Evolutionary conservation across 225 moss, liverwort and hornwort species (phyloP).

Genomic region (Marchantia polymorpha): DNA sequence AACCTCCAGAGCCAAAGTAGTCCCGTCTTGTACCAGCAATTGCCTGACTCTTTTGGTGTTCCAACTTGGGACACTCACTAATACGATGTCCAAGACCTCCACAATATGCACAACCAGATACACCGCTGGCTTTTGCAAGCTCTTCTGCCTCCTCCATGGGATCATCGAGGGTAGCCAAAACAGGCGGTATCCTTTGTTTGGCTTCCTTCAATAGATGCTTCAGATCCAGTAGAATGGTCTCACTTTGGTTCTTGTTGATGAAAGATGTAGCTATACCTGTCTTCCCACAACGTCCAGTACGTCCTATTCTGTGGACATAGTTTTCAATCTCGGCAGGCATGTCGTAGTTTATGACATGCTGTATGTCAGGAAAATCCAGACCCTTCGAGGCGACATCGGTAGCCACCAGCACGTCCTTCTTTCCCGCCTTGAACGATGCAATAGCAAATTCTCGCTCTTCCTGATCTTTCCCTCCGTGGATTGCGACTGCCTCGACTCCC

Average conservation of each 20-base stretch:
- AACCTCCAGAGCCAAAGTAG: conserved; percentile 55
- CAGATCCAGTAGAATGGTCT: conserved; percentile 49
- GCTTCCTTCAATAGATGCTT: conserved; percentile 55
- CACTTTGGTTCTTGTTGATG: conserved; percentile 57
- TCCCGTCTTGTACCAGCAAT: conserved; percentile 51
- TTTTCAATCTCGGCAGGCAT: conserved; percentile 58
- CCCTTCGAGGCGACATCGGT: conserved; percentile 54
- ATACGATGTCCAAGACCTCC: conserved; percentile 56
- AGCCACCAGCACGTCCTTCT: conserved; percentile 52
- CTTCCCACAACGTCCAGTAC: conserved; percentile 51
- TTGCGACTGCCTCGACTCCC: conserved; percentile 52
- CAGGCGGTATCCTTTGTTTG: conserved; percentile 53
- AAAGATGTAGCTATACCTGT: conserved; percentile 56
- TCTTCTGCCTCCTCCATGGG: conserved; percentile 52
- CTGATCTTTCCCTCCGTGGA: conserved; percentile 55
- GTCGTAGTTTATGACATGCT: conserved; percentile 57
- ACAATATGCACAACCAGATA: conserved; percentile 52
- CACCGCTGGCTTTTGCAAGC: conserved; percentile 48
- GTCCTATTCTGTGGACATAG: conserved; percentile 54
- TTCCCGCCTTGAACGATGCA: conserved; percentile 49
- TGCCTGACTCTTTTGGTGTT: conserved; percentile 56
- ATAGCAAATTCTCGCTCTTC: conserved; percentile 55
- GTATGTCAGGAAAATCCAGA: conserved; percentile 51
- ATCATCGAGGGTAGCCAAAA: conserved; percentile 48
- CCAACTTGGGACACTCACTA: conserved; percentile 51